Evolutionary conservation across 345 rosid genomes (phyloP), one percentile per base, ranked within the genome.

Genomic region (Noccaea caerulescens): DNA sequence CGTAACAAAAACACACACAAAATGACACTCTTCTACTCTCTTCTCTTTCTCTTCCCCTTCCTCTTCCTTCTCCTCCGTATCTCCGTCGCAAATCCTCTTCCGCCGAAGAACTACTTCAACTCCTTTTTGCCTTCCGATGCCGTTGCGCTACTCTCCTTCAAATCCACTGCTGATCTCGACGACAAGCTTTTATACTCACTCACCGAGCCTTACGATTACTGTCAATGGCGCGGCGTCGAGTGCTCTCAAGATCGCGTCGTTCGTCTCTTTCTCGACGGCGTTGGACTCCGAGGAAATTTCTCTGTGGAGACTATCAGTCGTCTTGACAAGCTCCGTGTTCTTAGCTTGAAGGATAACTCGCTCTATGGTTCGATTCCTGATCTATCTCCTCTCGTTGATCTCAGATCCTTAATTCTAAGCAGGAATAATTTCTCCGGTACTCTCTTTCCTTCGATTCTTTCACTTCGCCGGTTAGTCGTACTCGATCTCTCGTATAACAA

Each of bases 311-410:
- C 88, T 20, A 84, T 93, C 49, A 73, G 79, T 44, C 91, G 84
- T 18, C 98, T 93, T 76, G 93, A 87, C 82, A 94, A 88, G 80
- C 97, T 93, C 68, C 96, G 98, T 9, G 83, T 85, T 72, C 87
- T 93, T 56, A 64, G 82, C 72, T 91, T 93, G 11, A 81, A 43
- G 11, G 82, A 86, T 79, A 93, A 91, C 93, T 91, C 96, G 7
- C 85, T 93, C 68, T 78, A 80, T 61, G 98, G 98, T 36, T 88
- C 91, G 3, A 10, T 88, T 56, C 97, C 98, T 13, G 96, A 93
- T 72, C 80, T 93, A 23, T 87, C 97, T 58, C 16, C 77, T 20
- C 90, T 93, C 11, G 6, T 43, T 58, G 84, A 83, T 76, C 88
- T 93, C 61, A 81, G 80, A 66, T 77, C 94, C n/a, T 83, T 93